Base-by-base conservation (phyloP, 805 yeast genomes). In the Cyberlindnera meyerae region DNA sequence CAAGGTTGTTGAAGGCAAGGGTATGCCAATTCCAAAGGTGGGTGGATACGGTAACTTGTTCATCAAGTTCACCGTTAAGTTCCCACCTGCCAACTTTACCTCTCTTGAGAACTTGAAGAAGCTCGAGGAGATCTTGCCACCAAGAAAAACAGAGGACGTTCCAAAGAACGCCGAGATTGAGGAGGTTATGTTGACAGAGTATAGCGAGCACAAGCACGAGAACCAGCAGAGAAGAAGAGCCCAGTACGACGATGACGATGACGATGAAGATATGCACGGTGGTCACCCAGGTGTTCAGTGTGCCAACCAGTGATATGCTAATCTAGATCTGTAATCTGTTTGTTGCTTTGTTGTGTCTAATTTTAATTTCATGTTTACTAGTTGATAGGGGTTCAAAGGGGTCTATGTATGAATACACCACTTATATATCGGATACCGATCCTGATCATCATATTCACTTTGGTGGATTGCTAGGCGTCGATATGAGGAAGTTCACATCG, bases 11-110 rank as follows among this genome's bases (percentile, higher is more conserved):
- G 87, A 82, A 51, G 86, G 80, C 54, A 89, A 90, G 65, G 99
- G 99, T 79, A 93, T 93, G 98, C 99, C 98, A 49, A 69, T 90
- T 48, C 81, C 73, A 66, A 79, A 93, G 66, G 81, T 75, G 60
- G 95, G 95, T 61, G 86, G 88, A 46, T 71, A 62, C 55, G 99
- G 99, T 65, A 78, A 87, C 67, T 73, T 93, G 68, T 77, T 85
- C 54, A 68, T 93, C 51, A 81, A 84, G 59, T 93, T 93, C 66
- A 79, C 77, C 48, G 75, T 93, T 55, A 87, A 83, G 59, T 93
- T 93, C 86, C 99, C 99, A 48, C 58, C 60, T 36, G 63, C 71
- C 36, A 73, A 80, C 57, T 87, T 85, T 59, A 73, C 95, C 33
- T 55, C 73, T 42, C 96, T 84, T 61, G 87, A 79, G 36, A 73